Conservation (phyloP, 2,329 filamentous ascomycete genomes). For the Ceratocystis destructans region DNA sequence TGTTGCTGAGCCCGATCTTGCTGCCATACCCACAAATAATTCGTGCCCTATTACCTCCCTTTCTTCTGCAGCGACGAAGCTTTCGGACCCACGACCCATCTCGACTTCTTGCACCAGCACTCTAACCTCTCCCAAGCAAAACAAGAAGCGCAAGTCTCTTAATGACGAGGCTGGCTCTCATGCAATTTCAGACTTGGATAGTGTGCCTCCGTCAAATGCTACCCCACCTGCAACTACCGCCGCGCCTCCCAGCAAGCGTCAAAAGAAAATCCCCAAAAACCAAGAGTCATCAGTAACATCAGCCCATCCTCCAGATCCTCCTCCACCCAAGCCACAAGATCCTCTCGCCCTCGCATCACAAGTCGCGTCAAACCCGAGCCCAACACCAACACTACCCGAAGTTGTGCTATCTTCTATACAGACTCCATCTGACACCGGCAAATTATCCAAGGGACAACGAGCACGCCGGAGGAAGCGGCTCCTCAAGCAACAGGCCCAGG, state of each 20-base stretch:
- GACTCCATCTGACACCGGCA: neutral
- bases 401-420: neutral
- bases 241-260: constrained; percentile 10
- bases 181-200: neutral
- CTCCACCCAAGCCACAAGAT: neutral
- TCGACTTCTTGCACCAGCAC: neutral
- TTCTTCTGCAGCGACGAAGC: neutral
- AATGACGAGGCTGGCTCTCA: neutral
- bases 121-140: neutral
- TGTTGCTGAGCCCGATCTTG: neutral
- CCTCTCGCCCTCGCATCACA: too few species aligned
- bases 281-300: neutral
- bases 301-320: neutral
- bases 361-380: neutral
- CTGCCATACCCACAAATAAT: neutral
- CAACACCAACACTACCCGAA: neutral
- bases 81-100: neutral
- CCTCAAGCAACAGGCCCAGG: neutral
- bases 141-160: neutral
- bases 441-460: constrained; percentile 1
- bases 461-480: neutral
- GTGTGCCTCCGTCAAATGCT: neutral
- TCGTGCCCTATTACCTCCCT: neutral
- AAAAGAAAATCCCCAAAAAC: constrained; percentile 2
- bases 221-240: neutral